Evolutionary conservation across 805 yeast species (phyloP).

Genomic region (Saturnispora dispora): DNA sequence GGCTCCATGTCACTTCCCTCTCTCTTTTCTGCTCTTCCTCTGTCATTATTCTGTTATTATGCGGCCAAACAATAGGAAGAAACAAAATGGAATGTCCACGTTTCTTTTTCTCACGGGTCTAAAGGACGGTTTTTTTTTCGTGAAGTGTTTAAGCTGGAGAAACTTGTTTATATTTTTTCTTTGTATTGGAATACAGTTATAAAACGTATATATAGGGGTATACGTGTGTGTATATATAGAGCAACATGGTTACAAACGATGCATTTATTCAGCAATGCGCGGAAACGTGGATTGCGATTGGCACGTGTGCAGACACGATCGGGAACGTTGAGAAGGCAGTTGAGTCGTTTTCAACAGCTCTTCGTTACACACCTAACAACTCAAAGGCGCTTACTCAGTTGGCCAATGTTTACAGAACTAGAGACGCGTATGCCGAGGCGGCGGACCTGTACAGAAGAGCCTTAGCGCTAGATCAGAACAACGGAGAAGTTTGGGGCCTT

Average conservation of each 20-base stretch:
- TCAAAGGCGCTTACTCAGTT: constrained; percentile 77
- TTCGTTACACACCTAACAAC: constrained; percentile 78
- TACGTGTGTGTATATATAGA: not conserved
- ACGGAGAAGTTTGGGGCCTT: constrained; percentile 96
- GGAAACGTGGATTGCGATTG: constrained; percentile 84
- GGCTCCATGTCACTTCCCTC: not conserved
- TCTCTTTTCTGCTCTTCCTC: not conserved
- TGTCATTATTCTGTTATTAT: not conserved
- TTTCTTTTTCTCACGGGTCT: not conserved
- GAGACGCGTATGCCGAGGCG: constrained; percentile 88
- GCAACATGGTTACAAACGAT: constrained; percentile 18
- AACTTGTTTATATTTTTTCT: not conserved
- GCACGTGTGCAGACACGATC: constrained; percentile 79
- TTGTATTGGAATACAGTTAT: not conserved
- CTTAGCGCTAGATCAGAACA: constrained; percentile 67
- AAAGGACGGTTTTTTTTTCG: not conserved
- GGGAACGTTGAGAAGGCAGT: constrained; percentile 88
- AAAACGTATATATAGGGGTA: not conserved
- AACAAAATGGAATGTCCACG: not conserved
- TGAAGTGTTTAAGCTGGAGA: not conserved
- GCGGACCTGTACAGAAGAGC: constrained; percentile 91
- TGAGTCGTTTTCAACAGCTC: constrained; percentile 77
- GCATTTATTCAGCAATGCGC: constrained; percentile 46
- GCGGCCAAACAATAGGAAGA: not conserved
- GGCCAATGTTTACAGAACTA: constrained; percentile 80